phyloP scores from a whole-genome alignment of 768 basidiomycete genomes.

The Galerina sulciceps region DNA sequence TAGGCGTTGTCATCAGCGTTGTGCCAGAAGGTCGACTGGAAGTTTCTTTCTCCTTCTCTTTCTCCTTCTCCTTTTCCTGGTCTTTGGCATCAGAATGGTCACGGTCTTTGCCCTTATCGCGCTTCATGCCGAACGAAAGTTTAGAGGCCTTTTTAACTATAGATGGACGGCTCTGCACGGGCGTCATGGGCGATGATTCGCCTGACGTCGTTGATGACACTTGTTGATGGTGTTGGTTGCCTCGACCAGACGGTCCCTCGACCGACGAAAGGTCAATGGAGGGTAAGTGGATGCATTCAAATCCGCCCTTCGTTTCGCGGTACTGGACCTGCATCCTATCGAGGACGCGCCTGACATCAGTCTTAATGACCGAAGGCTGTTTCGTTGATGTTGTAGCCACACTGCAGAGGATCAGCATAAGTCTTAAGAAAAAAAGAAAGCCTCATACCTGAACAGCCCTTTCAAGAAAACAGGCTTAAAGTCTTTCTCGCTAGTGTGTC shows the following conservation, averaged over 20 bases:
- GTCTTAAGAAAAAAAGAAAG: slow-evolving; percentile 3
- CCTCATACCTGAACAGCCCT: slow-evolving; percentile 83
- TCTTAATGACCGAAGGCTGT: slow-evolving; percentile 75
- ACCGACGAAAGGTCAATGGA: slow-evolving; percentile 90
- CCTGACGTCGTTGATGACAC: slow-evolving; percentile 45
- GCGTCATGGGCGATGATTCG: slow-evolving; percentile 46
- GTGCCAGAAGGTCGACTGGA: slow-evolving; percentile 46
- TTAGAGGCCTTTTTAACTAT: slow-evolving; percentile 79
- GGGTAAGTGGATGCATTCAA: slow-evolving; percentile 94
- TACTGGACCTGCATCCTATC: slow-evolving; percentile 97
- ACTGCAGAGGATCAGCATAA: slow-evolving; percentile 38
- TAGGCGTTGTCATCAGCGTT: slow-evolving; percentile 65
- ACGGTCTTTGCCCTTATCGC: slow-evolving; percentile 56
- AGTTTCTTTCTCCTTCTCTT: slow-evolving; percentile 34
- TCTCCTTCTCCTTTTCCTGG: slow-evolving; percentile 43
- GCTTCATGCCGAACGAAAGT: slow-evolving; percentile 71
- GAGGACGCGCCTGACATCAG: slow-evolving; percentile 84
- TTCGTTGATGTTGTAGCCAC: slow-evolving; percentile 97
- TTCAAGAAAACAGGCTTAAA: slow-evolving; percentile 96
- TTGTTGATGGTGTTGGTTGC: slow-evolving; percentile 38
- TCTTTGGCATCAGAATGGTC: slow-evolving; percentile 40
- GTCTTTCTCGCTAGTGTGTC: slow-evolving; percentile 65
- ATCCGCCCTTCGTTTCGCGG: slow-evolving; percentile 87
- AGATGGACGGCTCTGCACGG: slow-evolving; percentile 46
- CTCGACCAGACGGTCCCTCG: slow-evolving; percentile 34